These are phyloP conservation scores for Chaetomium olivaceum DNA, from an alignment of 2,329 filamentous ascomycete genomes.

Conservation along the genomic window DNA sequence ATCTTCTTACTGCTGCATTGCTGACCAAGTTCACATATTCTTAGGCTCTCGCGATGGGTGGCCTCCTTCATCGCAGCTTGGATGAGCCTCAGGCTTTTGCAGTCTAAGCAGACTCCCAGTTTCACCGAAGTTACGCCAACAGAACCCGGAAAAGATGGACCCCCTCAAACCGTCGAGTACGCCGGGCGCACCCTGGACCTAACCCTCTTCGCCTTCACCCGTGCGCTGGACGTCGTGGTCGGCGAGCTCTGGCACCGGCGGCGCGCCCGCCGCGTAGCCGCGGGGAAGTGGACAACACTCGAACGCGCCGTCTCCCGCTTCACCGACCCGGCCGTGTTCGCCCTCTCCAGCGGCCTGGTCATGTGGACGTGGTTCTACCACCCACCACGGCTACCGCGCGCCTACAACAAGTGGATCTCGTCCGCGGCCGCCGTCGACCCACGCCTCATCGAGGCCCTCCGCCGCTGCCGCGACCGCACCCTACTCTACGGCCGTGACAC, in stretches of 20 bases:
- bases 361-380: constrained; percentile 91
- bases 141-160: constrained; percentile 28
- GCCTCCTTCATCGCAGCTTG: constrained; percentile 60
- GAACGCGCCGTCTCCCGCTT: constrained; percentile 47
- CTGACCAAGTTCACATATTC: constrained; percentile 3
- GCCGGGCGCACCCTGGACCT: constrained; percentile 79
- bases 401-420: constrained; percentile 81
- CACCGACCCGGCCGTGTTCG: constrained; percentile 71
- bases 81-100: constrained; percentile 57
- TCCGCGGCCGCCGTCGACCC: constrained; percentile 73
- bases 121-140: constrained; percentile 45
- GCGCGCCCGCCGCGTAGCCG: constrained; percentile 46
- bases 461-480: constrained; percentile 61
- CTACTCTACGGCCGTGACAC: constrained; percentile 74
- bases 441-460: constrained; percentile 73
- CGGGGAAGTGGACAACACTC: constrained; percentile 50
- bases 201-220: constrained; percentile 73
- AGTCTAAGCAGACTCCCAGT: constrained; percentile 52
- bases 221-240: constrained; percentile 71
- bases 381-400: constrained; percentile 67
- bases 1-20: neutral
- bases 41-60: constrained; percentile 57
- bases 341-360: constrained; percentile 68
- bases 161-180: constrained; percentile 36
- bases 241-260: constrained; percentile 64